Conservation (phyloP, 2,329 filamentous ascomycete genomes). For the Epichloe aotearoae region DNA sequence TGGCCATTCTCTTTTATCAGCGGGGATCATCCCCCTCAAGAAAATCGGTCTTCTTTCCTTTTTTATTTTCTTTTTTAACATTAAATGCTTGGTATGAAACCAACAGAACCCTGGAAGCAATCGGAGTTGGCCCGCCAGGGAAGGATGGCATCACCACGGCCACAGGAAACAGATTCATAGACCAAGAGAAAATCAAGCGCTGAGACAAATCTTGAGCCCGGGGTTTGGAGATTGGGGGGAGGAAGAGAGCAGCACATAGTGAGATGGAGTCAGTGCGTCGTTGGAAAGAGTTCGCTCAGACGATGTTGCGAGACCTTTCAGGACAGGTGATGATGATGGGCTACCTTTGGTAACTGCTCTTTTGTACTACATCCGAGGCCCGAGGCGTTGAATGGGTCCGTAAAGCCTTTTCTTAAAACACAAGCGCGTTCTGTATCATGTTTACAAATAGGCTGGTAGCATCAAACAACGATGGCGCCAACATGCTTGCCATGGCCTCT, state of each 20-base stretch:
- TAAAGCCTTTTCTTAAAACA: no score
- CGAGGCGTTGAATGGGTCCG: no score
- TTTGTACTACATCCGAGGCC: neutral
- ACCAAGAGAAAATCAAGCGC: constrained; percentile 8
- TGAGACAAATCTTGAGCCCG: constrained; percentile 8
- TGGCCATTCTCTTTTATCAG: no score
- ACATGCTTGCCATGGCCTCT: no score
- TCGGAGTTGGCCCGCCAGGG: neutral
- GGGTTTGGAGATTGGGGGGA: neutral
- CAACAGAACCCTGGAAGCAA: neutral
- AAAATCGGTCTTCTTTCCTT: neutral
- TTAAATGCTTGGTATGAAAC: neutral
- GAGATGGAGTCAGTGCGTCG: neutral
- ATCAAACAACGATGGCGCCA: no score
- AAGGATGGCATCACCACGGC: neutral
- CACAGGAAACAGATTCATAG: neutral
- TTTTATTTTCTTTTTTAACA: neutral
- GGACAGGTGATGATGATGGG: neutral
- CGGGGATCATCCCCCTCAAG: no score
- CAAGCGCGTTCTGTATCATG: no score
- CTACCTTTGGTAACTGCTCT: neutral
- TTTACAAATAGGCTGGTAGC: no score
- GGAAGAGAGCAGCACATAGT: no score
- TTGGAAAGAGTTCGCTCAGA: neutral
- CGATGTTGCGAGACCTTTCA: neutral